Base-by-base conservation (phyloP, 352 stramenopile genomes). In the Globisporangium carolinianum region DNA sequence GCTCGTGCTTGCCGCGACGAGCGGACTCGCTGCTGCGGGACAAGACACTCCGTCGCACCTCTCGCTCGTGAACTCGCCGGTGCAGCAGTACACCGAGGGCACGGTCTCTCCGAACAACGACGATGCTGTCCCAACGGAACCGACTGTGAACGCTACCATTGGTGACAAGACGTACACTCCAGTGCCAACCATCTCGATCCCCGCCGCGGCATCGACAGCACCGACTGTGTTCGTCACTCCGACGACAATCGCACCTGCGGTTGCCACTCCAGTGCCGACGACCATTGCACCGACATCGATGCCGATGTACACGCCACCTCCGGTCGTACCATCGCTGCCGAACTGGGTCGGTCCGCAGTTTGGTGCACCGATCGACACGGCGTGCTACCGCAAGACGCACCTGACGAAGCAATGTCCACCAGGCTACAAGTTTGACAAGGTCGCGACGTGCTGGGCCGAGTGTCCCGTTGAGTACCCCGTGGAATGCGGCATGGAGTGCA, bases 391-490 rank as follows among this genome's bases (percentile, higher is more conserved):
- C 47, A 67, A 67, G 61, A 57, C 61, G 15, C 57, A 63, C 43
- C 17, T 62, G 17, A 62, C 57, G 43, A 60, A 55, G 43, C 46
- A 64, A 15, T 67, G 61, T n/a, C 61, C 61, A 7, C 50, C 57
- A 14, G 61, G 61, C 1, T 67, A 51, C 45, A 35, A 60, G 35
- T 55, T 45, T 41, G 47, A 60, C 36, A 48, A 63, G 24, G 53
- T 76, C 39, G 65, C 65, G 14, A 72, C 60, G 0, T 91, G 82
- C 60, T 91, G 79, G 82, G 70, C 79, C 0, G 67, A 89, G 55
- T 92, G 83, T 45, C 83, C 83, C 0, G 58, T 90, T 8, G 67
- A 86, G 42, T 92, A 88, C 67, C 83, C 83, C 0, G 78, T 92
- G 17, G 60, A 86, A 57, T 92, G 82, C 49, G 64, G 77, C 51